Evolutionary conservation across 441 rosid genomes (phyloP).

Genomic region (Populus hybrid): DNA sequence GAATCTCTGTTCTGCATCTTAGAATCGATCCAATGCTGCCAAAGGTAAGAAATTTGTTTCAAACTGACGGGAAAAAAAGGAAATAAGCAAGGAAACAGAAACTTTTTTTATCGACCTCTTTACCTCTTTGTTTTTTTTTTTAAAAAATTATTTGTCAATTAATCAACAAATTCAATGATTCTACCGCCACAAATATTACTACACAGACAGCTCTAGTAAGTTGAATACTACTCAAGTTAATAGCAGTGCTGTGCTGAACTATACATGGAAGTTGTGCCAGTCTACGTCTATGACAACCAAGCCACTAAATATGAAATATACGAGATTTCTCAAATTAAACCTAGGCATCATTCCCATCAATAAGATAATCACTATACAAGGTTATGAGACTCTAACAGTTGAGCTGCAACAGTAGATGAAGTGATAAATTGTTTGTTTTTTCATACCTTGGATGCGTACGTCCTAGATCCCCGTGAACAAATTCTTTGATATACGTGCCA

Average conservation of each 20-base stretch:
- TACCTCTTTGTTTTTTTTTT: neutral
- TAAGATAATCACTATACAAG: too few relatives aligned
- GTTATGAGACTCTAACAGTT: neutral
- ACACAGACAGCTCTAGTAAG: neutral
- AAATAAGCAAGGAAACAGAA: neutral
- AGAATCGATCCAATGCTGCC: slow-evolving; percentile 85
- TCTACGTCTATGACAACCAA: neutral
- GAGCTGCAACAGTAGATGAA: neutral
- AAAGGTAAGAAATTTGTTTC: neutral
- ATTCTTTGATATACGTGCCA: slow-evolving; percentile 96
- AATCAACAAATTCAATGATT: too few relatives aligned
- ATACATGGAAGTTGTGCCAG: neutral
- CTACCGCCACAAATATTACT: too few relatives aligned
- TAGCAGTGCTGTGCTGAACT: neutral
- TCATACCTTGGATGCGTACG: slow-evolving; percentile 87
- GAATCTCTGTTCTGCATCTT: slow-evolving; percentile 84
- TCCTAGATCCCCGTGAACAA: slow-evolving; percentile 97
- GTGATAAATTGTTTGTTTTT: neutral
- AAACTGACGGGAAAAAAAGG: neutral
- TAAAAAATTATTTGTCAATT: too few relatives aligned
- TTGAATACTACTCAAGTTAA: neutral
- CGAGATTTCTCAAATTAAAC: neutral
- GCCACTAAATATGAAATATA: neutral
- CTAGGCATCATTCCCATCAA: neutral
- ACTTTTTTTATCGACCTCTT: neutral